Evolutionary conservation across 768 basidiomycete species (phyloP).

Genomic region (Boletus subcaerulescens): DNA sequence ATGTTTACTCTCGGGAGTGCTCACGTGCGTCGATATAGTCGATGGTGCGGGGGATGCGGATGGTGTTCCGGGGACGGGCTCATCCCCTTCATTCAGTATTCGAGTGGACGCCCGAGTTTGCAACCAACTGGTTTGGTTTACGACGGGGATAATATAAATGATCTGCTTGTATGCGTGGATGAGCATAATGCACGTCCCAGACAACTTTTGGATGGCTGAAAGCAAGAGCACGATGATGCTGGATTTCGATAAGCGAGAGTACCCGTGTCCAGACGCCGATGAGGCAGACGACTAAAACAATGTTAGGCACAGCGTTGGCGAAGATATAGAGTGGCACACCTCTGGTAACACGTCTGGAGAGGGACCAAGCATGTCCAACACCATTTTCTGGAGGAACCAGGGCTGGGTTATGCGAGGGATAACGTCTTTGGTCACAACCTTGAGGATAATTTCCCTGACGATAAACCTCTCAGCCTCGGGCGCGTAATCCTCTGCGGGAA

Average conservation of each 20-base stretch:
- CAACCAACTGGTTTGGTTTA: slow-evolving; percentile 43
- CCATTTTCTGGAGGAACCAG: slow-evolving; percentile 81
- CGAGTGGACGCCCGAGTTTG: background rate
- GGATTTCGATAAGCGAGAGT: slow-evolving; percentile 45
- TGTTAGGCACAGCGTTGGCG: background rate
- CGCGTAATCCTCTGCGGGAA: slow-evolving; percentile 76
- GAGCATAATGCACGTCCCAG: slow-evolving; percentile 64
- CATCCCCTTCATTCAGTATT: background rate
- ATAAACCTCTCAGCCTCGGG: slow-evolving; percentile 75
- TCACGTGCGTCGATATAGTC: slow-evolving; percentile 14
- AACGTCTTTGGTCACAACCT: slow-evolving; percentile 66
- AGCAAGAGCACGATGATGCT: slow-evolving; percentile 65
- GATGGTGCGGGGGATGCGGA: slow-evolving; percentile 28
- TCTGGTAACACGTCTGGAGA: slow-evolving; percentile 24
- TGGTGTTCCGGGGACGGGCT: slow-evolving; percentile 4
- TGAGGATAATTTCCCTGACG: slow-evolving; percentile 78
- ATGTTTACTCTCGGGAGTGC: slow-evolving; percentile 1
- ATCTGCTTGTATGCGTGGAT: slow-evolving; percentile 67
- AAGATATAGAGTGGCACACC: slow-evolving; percentile 9
- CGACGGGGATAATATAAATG: slow-evolving; percentile 59
- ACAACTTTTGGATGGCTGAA: slow-evolving; percentile 69
- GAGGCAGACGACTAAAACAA: slow-evolving; percentile 17
- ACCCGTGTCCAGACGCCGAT: slow-evolving; percentile 26
- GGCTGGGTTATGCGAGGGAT: slow-evolving; percentile 74
- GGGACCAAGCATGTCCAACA: slow-evolving; percentile 64